These are phyloP conservation scores for Elsinoe necatrix DNA, from an alignment of 2,329 filamentous ascomycete species.

Conservation along the genomic window DNA sequence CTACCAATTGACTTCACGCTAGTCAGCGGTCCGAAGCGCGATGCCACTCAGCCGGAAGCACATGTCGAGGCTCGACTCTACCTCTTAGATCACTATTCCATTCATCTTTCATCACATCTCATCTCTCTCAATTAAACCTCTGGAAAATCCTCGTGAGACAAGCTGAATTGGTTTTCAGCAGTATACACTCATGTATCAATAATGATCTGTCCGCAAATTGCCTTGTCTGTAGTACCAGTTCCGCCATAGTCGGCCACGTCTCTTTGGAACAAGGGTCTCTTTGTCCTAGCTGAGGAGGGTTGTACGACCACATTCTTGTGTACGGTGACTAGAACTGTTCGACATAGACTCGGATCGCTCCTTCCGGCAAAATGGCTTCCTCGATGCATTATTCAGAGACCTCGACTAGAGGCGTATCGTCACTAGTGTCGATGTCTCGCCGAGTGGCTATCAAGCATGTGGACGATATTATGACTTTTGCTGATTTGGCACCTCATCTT, in stretches of 20 bases:
- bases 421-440: constrained; percentile 34
- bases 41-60: neutral
- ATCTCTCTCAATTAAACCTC: neutral
- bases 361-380: neutral
- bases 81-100: neutral
- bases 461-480: constrained; percentile 55
- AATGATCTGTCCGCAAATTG: neutral
- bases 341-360: neutral
- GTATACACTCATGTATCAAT: neutral
- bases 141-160: neutral
- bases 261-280: neutral
- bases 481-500: constrained; percentile 59
- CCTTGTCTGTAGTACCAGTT: neutral
- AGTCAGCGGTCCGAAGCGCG: neutral
- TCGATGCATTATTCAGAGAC: neutral
- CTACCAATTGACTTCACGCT: neutral
- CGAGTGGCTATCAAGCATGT: constrained; percentile 36
- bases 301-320: constrained; percentile 3
- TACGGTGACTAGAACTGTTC: neutral
- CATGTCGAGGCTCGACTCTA: neutral
- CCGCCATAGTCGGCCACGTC: constrained; percentile 5
- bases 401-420: constrained; percentile 16
- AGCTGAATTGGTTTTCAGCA: neutral
- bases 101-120: neutral
- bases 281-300: neutral